phyloP scores from a whole-genome alignment of 768 basidiomycete species.

The Solioccasus polychromus region DNA sequence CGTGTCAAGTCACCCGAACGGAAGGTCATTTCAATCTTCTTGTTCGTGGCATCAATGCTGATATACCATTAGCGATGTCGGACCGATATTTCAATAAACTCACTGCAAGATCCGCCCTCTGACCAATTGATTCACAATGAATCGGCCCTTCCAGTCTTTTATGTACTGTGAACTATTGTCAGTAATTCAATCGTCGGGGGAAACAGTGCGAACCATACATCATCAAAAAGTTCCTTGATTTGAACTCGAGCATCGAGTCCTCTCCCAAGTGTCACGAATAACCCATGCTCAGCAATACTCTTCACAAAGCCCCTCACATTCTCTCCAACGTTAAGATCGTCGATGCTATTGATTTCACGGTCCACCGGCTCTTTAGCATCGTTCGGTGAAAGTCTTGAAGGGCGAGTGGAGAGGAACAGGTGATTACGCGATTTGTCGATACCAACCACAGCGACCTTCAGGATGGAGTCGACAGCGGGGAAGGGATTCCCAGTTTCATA shows the following conservation, averaged over 20 bases:
- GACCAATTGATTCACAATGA: slow-evolving; percentile 78
- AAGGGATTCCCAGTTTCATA: slow-evolving; percentile 57
- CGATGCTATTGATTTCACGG: slow-evolving; percentile 59
- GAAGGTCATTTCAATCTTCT: slow-evolving; percentile 90
- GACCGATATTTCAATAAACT: neutral
- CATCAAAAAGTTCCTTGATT: slow-evolving; percentile 91
- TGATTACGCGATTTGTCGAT: slow-evolving; percentile 67
- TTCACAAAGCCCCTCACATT: slow-evolving; percentile 88
- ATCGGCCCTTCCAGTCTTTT: slow-evolving; percentile 91
- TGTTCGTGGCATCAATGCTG: slow-evolving; percentile 68
- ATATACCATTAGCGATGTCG: slow-evolving; percentile 7
- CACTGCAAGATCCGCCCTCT: slow-evolving; percentile 78
- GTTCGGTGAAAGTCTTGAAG: slow-evolving; percentile 63
- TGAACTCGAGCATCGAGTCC: slow-evolving; percentile 89
- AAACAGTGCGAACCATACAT: slow-evolving; percentile 37
- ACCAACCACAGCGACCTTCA: slow-evolving; percentile 69
- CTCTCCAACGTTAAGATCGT: slow-evolving; percentile 67
- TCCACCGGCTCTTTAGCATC: slow-evolving; percentile 53
- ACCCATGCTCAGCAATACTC: slow-evolving; percentile 78
- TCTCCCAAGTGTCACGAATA: slow-evolving; percentile 85
- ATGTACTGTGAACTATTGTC: slow-evolving; percentile 57
- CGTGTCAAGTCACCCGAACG: slow-evolving; percentile 58
- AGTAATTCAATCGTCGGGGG: neutral
- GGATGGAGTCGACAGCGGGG: slow-evolving; percentile 59
- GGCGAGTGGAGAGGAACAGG: slow-evolving; percentile 77